phyloP scores from a whole-genome alignment of 2,329 filamentous ascomycete genomes.

The Cladosporium halotolerans region DNA sequence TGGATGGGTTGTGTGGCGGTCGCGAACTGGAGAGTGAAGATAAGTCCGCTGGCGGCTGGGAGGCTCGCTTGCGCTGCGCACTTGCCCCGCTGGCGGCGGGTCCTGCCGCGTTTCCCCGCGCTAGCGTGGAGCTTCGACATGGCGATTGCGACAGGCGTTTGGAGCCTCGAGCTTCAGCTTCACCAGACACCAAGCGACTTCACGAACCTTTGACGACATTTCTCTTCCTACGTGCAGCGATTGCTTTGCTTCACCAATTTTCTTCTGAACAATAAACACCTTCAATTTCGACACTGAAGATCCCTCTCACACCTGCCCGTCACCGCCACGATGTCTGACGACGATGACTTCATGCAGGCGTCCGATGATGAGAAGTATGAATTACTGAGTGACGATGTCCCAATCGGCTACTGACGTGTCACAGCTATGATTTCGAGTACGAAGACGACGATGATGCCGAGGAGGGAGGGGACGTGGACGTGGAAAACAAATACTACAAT shows the following conservation, averaged over 20 bases:
- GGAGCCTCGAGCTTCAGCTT: neutral
- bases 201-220: neutral
- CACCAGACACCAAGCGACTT: neutral
- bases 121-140: neutral
- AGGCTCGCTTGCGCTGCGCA: neutral
- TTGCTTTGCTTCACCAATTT: neutral
- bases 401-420: conserved; percentile 22
- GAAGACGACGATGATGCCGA: conserved; percentile 90
- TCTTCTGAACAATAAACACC: neutral
- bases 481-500: conserved; percentile 99
- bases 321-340: conserved; percentile 61
- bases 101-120: neutral
- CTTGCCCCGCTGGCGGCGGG: neutral
- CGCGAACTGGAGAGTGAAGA: neutral
- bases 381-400: conserved; percentile 18
- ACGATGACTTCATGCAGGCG: conserved; percentile 92
- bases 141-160: neutral
- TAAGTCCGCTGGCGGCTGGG: neutral
- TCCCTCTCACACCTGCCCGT: neutral
- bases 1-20: conserved; percentile 2
- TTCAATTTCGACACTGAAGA: neutral
- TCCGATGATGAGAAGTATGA: conserved; percentile 76
- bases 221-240: no score
- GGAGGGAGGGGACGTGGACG: conserved; percentile 80
- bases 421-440: conserved; percentile 91